Conservation (phyloP, 441 rosid genomes). For the Populus tomentosa region DNA sequence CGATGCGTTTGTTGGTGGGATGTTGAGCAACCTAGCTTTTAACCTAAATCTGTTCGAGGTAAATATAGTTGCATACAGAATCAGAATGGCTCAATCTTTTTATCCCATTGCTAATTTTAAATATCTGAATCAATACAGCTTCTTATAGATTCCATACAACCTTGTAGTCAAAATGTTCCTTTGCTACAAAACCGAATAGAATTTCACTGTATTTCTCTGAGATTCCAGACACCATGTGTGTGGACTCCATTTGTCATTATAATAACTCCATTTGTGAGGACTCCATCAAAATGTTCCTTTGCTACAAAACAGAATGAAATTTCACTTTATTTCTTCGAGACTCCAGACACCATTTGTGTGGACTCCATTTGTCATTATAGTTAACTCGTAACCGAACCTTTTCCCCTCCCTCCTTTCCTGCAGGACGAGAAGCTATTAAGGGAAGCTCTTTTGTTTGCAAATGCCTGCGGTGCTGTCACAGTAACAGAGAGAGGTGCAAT, state of each 20-base stretch:
- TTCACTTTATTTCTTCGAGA: neutral
- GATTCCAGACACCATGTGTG: neutral
- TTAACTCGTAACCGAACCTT: neutral
- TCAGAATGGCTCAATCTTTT: neutral
- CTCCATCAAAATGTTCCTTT: neutral
- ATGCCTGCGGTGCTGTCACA: conserved; percentile 80
- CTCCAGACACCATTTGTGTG: neutral
- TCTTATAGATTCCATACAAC: neutral
- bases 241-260: neutral
- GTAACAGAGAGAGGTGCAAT: conserved; percentile 93
- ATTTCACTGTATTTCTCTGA: neutral
- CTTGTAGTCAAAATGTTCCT: neutral
- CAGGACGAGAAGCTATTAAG: conserved; percentile 87
- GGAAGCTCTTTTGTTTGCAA: conserved; percentile 77
- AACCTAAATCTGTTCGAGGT: neutral
- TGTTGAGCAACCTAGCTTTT: conserved; percentile 20
- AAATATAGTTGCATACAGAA: neutral
- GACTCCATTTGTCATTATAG: neutral
- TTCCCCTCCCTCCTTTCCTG: neutral
- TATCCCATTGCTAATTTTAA: neutral
- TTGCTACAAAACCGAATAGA: neutral
- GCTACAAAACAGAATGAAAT: neutral
- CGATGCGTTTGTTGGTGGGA: conserved; percentile 89
- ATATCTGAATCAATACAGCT: neutral
- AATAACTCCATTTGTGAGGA: too few relatives aligned